A percentile compares a stretch with the other conserved stretches of the same genome.
These are phyloP conservation scores for Arabidopsis thaliana DNA, from an alignment of 345 rosid genomes.

Conservation along the genomic window DNA sequence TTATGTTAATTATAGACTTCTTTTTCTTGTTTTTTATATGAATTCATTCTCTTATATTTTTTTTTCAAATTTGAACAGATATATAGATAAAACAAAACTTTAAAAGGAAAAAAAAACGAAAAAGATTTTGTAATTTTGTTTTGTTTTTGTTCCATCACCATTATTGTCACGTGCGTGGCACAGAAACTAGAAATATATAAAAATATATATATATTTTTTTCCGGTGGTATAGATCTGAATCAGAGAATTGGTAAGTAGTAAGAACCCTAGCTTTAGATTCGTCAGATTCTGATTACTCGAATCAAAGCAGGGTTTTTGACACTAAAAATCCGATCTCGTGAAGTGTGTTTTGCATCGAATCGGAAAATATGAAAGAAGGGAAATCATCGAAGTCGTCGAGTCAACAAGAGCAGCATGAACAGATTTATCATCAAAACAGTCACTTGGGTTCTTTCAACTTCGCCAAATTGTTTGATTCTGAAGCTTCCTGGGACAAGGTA, in stretches of 20 bases:
- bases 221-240: constrained; percentile 39
- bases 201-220: background rate
- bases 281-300: background rate
- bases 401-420: constrained; percentile 47
- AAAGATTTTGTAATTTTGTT: background rate
- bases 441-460: constrained; percentile 78
- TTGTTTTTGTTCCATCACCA: background rate
- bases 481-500: constrained; percentile 97
- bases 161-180: constrained; percentile 41
- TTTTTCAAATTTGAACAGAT: too few relatives aligned
- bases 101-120: background rate
- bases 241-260: constrained; percentile 18
- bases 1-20: background rate
- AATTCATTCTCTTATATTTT: too few relatives aligned
- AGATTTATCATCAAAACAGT: constrained; percentile 54
- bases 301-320: constrained; percentile 14
- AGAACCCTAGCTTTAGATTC: constrained; percentile 31
- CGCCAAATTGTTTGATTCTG: constrained; percentile 91
- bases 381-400: constrained; percentile 59
- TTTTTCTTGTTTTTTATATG: background rate
- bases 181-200: background rate
- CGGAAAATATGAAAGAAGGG: constrained; percentile 58
- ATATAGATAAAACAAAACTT: background rate
- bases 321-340: constrained; percentile 5
- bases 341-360: constrained; percentile 26